Conservation (phyloP, 371 early-diverging fungal genomes). For the Mucor mucedo region DNA sequence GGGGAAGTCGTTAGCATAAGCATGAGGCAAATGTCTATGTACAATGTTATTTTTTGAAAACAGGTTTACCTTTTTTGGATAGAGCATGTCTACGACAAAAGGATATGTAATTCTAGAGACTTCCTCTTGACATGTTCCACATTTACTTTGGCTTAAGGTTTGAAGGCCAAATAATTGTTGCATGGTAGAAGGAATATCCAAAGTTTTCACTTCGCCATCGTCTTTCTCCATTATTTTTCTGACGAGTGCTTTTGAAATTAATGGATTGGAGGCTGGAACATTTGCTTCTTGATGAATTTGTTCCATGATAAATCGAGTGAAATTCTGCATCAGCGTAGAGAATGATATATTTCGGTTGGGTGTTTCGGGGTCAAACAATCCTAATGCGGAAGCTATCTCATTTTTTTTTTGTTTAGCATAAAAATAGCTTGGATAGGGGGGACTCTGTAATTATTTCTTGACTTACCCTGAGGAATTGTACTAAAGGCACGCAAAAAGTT, state of each 20-base stretch:
- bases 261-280: conserved; percentile 33
- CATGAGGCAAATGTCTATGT: background rate
- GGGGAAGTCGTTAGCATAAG: background rate
- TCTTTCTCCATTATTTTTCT: conserved; percentile 15
- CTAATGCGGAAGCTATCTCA: conserved; percentile 72
- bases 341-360: conserved; percentile 67
- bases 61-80: conserved; percentile 53
- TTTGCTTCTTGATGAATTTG: conserved; percentile 81
- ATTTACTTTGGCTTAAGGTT: conserved; percentile 64
- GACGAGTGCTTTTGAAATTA: conserved; percentile 35
- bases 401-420: background rate
- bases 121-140: conserved; percentile 66
- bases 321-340: conserved; percentile 80
- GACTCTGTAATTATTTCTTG: background rate
- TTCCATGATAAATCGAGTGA: conserved; percentile 89
- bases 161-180: conserved; percentile 79
- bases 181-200: conserved; percentile 57
- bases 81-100: conserved; percentile 83
- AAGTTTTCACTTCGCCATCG: background rate
- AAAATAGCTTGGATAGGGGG: background rate
- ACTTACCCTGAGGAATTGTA: conserved; percentile 79
- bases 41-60: background rate
- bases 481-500: conserved; percentile 87
- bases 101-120: conserved; percentile 68
- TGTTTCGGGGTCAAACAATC: conserved; percentile 83